Conservation (phyloP, 352 stramenopile species). For the Globisporangium rhizosaccharum region DNA sequence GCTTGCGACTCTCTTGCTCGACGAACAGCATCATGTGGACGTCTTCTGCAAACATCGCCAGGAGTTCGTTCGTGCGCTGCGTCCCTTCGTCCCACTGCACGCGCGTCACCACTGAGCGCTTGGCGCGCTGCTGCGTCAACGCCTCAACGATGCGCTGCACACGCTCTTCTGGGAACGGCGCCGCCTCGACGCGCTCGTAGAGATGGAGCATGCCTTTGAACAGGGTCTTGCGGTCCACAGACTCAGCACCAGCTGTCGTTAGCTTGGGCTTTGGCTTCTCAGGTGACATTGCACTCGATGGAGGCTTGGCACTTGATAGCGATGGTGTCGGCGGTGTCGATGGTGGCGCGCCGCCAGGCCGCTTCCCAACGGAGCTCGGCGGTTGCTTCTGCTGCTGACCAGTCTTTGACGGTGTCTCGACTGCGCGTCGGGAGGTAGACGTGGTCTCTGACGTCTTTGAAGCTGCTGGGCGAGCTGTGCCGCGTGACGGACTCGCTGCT, state of each 20-base stretch:
- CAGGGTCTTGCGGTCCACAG: constrained; percentile 16
- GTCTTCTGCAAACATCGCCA: constrained; percentile 64
- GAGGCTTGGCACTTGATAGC: constrained; percentile 1
- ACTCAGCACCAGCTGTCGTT: background rate
- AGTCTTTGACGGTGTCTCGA: constrained; percentile 3
- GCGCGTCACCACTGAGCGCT: constrained; percentile 19
- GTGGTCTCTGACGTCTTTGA: constrained; percentile 8
- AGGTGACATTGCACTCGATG: background rate
- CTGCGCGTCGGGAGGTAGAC: background rate
- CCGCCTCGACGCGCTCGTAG: constrained; percentile 27
- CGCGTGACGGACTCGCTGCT: constrained; percentile 2
- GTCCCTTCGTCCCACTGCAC: constrained; percentile 55
- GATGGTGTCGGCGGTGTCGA: background rate
- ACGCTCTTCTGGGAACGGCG: constrained; percentile 37
- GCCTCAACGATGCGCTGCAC: constrained; percentile 34
- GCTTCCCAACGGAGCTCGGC: constrained; percentile 1
- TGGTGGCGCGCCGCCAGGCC: constrained; percentile 11
- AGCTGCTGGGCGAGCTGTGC: background rate
- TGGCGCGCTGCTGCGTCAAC: constrained; percentile 31
- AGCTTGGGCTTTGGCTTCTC: constrained; percentile 5
- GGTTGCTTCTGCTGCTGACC: background rate
- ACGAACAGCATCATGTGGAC: constrained; percentile 42
- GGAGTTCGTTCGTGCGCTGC: constrained; percentile 39
- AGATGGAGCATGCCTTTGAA: constrained; percentile 36
- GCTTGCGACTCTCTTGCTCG: constrained; percentile 58